A percentile compares a stretch with the other conserved stretches of the same genome.
Evolutionary conservation across 257 asterid species (phyloP).

Genomic region (Solanum peruvianum): DNA sequence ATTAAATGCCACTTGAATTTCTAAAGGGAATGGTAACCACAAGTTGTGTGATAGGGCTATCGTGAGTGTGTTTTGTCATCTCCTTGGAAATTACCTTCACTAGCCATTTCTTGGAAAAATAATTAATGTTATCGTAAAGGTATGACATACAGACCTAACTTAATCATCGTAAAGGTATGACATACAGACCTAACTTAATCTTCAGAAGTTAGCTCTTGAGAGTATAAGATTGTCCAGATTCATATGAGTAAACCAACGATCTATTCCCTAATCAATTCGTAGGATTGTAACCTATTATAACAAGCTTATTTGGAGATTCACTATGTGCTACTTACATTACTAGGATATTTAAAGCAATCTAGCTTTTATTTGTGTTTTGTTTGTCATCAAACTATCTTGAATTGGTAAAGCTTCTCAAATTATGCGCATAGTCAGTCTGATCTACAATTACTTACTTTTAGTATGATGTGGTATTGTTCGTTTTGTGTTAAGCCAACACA

Average conservation of each 20-base stretch:
- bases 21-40: not conserved
- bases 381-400: not conserved
- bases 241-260: fast-evolving
- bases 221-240: fast-evolving
- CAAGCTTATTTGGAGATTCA: not conserved
- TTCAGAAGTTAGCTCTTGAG: not conserved
- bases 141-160: no score
- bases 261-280: not conserved
- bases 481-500: not conserved
- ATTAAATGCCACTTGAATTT: not conserved
- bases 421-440: not conserved
- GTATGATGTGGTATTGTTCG: not conserved
- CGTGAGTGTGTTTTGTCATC: not conserved
- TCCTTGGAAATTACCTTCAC: not conserved
- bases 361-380: not conserved
- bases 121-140: not conserved
- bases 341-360: not conserved
- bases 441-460: not conserved
- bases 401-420: not conserved
- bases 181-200: fast-evolving
- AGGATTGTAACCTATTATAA: not conserved
- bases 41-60: not conserved
- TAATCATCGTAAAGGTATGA: not conserved
- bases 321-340: not conserved
- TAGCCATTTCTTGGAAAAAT: not conserved